Conservation (phyloP, 257 asterid species). For the Coffea eugenioides region DNA sequence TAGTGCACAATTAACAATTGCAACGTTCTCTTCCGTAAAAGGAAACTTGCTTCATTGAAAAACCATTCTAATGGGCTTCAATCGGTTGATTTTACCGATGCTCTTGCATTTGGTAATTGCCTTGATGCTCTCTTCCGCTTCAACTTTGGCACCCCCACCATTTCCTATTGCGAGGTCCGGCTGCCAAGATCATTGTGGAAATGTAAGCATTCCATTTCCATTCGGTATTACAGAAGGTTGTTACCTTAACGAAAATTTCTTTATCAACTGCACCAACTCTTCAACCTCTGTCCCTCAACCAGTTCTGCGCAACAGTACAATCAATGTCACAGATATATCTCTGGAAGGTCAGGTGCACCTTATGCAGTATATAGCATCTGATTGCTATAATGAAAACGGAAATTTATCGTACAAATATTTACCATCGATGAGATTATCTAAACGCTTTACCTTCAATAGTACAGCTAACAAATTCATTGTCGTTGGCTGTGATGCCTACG, state of each 20-base stretch:
- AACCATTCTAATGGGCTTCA: no score
- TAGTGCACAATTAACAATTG: no score
- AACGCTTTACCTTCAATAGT: not conserved
- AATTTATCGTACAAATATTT: not conserved
- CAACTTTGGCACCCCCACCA: not conserved
- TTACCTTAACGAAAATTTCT: not conserved
- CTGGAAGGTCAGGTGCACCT: slow-evolving; percentile 17
- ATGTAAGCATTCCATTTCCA: slow-evolving; percentile 36
- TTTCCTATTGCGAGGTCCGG: slow-evolving; percentile 17
- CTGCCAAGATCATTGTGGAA: slow-evolving; percentile 29
- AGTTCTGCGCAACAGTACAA: not conserved
- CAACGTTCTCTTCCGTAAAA: no score
- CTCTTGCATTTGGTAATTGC: no score
- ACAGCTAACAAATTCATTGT: slow-evolving; percentile 31
- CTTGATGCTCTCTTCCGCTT: not conserved
- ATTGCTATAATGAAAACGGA: slow-evolving; percentile 12
- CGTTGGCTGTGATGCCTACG: slow-evolving; percentile 36
- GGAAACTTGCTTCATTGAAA: no score
- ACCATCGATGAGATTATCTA: not conserved
- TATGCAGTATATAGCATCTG: slow-evolving; percentile 3
- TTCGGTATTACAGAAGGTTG: slow-evolving; percentile 27
- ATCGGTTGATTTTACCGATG: no score
- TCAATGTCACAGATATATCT: slow-evolving; percentile 19
- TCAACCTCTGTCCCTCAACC: not conserved
- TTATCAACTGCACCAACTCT: slow-evolving; percentile 12